Conservation (phyloP, 192 early-diverging fungal species). For the Coemansia sp. region DNA sequence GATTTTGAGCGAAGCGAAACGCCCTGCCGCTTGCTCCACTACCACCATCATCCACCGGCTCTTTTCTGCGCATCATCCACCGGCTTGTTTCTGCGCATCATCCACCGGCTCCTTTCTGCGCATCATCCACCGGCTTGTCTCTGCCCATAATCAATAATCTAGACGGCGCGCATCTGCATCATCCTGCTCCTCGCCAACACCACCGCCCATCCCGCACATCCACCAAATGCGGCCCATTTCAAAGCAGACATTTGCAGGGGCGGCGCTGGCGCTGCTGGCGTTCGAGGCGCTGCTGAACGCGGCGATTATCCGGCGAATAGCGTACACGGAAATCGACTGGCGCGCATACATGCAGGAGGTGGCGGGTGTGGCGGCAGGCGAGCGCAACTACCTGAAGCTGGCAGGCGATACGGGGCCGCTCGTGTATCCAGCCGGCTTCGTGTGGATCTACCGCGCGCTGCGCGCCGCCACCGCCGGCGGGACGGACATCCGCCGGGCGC, state of each 20-base stretch:
- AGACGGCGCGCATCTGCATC: too few species aligned
- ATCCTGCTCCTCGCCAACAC: too few species aligned
- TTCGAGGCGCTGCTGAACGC: conserved; percentile 15
- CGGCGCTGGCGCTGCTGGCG: conserved; percentile 16
- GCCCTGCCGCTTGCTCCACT: too few species aligned
- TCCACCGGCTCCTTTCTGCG: too few species aligned
- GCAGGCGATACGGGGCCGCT: conserved; percentile 90
- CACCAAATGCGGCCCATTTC: too few species aligned
- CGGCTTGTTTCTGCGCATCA: too few species aligned
- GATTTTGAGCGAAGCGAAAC: too few species aligned
- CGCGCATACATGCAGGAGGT: conserved; percentile 95
- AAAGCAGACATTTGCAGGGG: conserved; percentile 3
- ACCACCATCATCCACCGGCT: too few species aligned
- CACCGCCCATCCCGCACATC: too few species aligned
- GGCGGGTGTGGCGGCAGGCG: conserved; percentile 70
- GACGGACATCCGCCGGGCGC: conserved; percentile 68
- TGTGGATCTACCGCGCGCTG: conserved; percentile 81
- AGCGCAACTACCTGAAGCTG: conserved; percentile 80
- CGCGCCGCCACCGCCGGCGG: conserved; percentile 72
- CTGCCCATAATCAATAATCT: too few species aligned
- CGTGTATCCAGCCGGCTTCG: conserved; percentile 90
- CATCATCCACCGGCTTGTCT: too few species aligned
- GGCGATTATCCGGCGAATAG: conserved; percentile 28
- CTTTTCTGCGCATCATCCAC: too few species aligned
- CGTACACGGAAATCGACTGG: conserved; percentile 97